Evolutionary conservation across 2,329 filamentous ascomycete genomes (phyloP).

Genomic region (Pseudogymnoascus sp.): DNA sequence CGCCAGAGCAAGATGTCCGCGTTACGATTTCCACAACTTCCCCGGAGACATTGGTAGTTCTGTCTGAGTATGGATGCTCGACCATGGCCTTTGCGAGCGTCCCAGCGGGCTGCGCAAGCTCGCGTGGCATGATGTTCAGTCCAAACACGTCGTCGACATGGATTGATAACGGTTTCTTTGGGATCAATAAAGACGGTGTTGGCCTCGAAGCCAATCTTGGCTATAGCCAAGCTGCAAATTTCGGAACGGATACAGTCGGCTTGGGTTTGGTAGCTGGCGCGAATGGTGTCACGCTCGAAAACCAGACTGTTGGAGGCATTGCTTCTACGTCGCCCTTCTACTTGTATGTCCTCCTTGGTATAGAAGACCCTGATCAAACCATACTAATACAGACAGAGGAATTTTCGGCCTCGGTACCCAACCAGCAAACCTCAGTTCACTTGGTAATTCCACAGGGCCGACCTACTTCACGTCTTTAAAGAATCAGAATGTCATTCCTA

Average conservation of each 20-base stretch:
- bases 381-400: constrained; percentile 26
- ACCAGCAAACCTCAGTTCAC: constrained; percentile 34
- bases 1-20: constrained; percentile 32
- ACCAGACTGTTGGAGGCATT: constrained; percentile 28
- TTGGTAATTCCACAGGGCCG: constrained; percentile 33
- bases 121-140: constrained; percentile 34
- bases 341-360: constrained; percentile 27
- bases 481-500: constrained; percentile 34
- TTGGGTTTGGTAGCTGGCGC: constrained; percentile 17
- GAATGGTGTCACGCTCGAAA: constrained; percentile 22
- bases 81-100: constrained; percentile 28
- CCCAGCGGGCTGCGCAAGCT: constrained; percentile 33
- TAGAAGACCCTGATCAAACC: constrained; percentile 18
- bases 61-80: constrained; percentile 29
- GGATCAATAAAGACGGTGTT: constrained; percentile 33
- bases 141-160: constrained; percentile 34
- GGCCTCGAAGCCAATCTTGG: constrained; percentile 36
- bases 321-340: constrained; percentile 34
- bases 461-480: constrained; percentile 36
- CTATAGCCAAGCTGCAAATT: constrained; percentile 28
- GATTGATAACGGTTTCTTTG: constrained; percentile 30
- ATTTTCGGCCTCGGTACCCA: constrained; percentile 37
- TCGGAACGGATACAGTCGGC: constrained; percentile 19
- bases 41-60: constrained; percentile 32
- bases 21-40: constrained; percentile 38